Conservation (phyloP, 805 yeast genomes). For the Wickerhamiella domercqiae region DNA sequence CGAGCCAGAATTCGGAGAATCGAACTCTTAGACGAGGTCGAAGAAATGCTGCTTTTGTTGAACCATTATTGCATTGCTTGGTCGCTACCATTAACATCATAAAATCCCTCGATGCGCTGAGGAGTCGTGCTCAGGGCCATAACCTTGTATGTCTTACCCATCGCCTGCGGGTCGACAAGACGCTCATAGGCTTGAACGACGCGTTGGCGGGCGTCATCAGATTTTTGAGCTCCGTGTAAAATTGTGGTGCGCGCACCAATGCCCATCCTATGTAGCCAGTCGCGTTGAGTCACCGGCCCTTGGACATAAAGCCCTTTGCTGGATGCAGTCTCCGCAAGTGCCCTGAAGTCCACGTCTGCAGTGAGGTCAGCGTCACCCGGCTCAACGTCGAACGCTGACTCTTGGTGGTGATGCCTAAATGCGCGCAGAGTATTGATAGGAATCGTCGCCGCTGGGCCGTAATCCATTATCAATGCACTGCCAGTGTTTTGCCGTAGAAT, state of each 20-base stretch:
- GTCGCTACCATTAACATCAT: slow-evolving; percentile 14
- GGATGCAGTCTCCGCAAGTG: slow-evolving; percentile 30
- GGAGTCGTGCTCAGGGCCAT: slow-evolving; percentile 31
- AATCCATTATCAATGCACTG: slow-evolving; percentile 60
- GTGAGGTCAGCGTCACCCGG: slow-evolving; percentile 77
- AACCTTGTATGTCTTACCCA: slow-evolving; percentile 70
- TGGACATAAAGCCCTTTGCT: slow-evolving; percentile 22
- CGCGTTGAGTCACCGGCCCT: slow-evolving; percentile 64
- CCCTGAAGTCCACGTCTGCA: slow-evolving; percentile 67
- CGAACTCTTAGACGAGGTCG: slow-evolving; percentile 62
- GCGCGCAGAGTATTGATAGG: slow-evolving; percentile 68
- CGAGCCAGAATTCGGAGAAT: slow-evolving; percentile 32
- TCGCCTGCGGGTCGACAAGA: slow-evolving; percentile 45
- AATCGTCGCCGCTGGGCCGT: slow-evolving; percentile 46
- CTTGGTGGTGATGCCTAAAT: slow-evolving; percentile 54
- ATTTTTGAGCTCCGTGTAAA: slow-evolving; percentile 30
- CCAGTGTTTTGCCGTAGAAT: slow-evolving; percentile 33
- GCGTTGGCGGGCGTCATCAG: slow-evolving; percentile 34
- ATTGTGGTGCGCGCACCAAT: slow-evolving; percentile 45
- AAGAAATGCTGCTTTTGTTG: slow-evolving; percentile 48
- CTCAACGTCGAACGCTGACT: slow-evolving; percentile 47
- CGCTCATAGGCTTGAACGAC: slow-evolving; percentile 45
- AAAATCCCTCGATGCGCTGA: slow-evolving; percentile 10
- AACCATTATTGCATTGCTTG: slow-evolving; percentile 42
- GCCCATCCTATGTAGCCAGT: slow-evolving; percentile 64